Percentiles rank a stretch among this genome's conserved stretches.
phyloP scores from a whole-genome alignment of 2,329 filamentous ascomycete genomes.

The Madurella mycetomatis region DNA sequence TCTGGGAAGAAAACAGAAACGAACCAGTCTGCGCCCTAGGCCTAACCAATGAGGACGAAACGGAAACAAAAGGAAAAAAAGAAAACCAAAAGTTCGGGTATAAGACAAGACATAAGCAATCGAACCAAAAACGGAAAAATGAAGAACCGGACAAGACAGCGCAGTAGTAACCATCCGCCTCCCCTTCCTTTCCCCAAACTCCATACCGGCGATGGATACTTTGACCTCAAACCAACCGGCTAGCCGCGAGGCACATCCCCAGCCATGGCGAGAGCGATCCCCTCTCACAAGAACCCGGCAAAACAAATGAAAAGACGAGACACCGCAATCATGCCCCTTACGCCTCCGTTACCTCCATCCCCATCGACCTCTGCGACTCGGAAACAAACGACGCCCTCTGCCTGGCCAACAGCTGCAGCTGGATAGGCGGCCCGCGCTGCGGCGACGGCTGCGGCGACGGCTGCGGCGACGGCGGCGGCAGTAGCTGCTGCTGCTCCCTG shows the following conservation, averaged over 20 bases:
- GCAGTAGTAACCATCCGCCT: neutral
- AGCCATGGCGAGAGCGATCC: neutral
- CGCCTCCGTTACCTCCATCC: slow-evolving; percentile 27
- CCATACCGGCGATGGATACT: neutral
- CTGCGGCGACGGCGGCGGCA: slow-evolving; percentile 26
- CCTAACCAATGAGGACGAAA: neutral
- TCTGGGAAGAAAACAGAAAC: neutral
- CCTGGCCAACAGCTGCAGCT: slow-evolving; percentile 27
- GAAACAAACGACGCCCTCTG: slow-evolving; percentile 25
- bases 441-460: slow-evolving; percentile 34
- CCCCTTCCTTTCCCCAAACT: neutral
- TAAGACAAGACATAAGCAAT: slow-evolving; percentile 5
- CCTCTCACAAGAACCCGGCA: neutral
- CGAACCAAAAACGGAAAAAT: neutral
- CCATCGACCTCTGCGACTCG: slow-evolving; percentile 26
- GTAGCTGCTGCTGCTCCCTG: slow-evolving; percentile 31
- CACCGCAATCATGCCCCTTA: slow-evolving; percentile 1
- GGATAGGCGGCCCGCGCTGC: slow-evolving; percentile 23
- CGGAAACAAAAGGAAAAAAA: slow-evolving; percentile 20
- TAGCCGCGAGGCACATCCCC: neutral
- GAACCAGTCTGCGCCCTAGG: neutral
- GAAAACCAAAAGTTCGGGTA: slow-evolving; percentile 16
- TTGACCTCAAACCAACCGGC: neutral
- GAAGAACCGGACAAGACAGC: slow-evolving; percentile 24
- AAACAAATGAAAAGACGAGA: neutral